Percentiles rank a stretch among this genome's conserved stretches.
Evolutionary conservation across 805 yeast genomes (phyloP).

Genomic region (Candida pseudoglaebosa): DNA sequence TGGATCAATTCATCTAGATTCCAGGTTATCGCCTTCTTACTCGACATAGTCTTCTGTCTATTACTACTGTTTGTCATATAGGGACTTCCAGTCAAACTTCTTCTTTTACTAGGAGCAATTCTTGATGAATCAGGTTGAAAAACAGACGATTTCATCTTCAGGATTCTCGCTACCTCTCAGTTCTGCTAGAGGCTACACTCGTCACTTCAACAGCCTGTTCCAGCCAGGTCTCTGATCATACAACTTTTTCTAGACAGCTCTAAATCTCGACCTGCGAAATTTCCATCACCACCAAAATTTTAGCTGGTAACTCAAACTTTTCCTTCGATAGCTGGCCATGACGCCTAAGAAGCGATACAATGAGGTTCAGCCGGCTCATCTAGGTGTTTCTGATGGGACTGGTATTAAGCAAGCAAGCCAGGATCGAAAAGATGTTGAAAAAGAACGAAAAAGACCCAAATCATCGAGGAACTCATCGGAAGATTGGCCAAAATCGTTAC

Average conservation of each 20-base stretch:
- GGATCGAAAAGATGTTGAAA: not conserved
- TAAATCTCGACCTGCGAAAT: not conserved
- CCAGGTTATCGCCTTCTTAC: slow-evolving; percentile 20
- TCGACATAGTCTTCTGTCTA: too few species aligned
- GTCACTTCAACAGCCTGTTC: not conserved
- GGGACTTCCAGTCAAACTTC: slow-evolving; percentile 1
- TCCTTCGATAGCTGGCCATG: not conserved
- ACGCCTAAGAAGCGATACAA: slow-evolving; percentile 14
- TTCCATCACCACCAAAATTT: not conserved
- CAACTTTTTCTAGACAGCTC: not conserved
- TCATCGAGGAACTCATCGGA: not conserved
- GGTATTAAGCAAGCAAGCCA: not conserved
- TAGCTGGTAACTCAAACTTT: too few species aligned
- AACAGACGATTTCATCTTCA: slow-evolving; percentile 3
- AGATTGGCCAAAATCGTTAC: slow-evolving; percentile 54
- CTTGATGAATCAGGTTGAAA: slow-evolving; percentile 1
- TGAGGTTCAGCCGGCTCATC: slow-evolving; percentile 19
- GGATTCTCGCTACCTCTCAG: not conserved
- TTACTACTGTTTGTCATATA: not conserved
- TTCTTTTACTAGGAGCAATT: not conserved
- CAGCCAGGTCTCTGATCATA: not conserved
- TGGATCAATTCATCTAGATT: slow-evolving; percentile 36
- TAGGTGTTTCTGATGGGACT: slow-evolving; percentile 11
- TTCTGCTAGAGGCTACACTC: not conserved
- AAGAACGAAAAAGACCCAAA: not conserved